phyloP scores from a whole-genome alignment of 495 filamentous ascomycete species.

The Acidiella bohemica region DNA sequence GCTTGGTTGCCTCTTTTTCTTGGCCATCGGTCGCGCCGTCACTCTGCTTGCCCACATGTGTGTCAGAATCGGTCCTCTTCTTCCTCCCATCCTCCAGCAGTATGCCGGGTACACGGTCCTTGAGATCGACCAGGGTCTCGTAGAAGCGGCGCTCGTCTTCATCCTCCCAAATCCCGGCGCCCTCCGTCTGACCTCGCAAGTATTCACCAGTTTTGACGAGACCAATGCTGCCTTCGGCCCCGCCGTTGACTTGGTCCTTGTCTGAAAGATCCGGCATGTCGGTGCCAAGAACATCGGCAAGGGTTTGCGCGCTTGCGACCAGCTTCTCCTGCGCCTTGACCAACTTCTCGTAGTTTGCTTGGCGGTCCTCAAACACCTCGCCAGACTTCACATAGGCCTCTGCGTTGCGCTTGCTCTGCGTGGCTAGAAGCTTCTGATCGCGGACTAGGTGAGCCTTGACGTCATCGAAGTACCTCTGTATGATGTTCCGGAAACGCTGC shows the following conservation, averaged over 20 bases:
- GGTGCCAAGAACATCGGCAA: slow-evolving; percentile 75
- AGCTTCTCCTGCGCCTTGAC: slow-evolving; percentile 84
- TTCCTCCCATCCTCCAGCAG: slow-evolving; percentile 90
- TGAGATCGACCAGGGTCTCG: slow-evolving; percentile 88
- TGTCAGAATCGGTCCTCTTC: slow-evolving; percentile 58
- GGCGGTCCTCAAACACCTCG: slow-evolving; percentile 95
- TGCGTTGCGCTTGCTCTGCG: slow-evolving; percentile 82
- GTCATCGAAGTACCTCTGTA: slow-evolving; percentile 84
- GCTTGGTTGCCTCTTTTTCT: slow-evolving; percentile 41
- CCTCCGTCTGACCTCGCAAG: slow-evolving; percentile 75
- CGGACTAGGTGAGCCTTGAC: slow-evolving; percentile 77
- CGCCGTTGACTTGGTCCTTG: slow-evolving; percentile 51
- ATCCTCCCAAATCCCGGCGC: slow-evolving; percentile 97
- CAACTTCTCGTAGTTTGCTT: slow-evolving; percentile 87
- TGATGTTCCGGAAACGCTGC: slow-evolving; percentile 73
- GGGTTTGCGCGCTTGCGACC: slow-evolving; percentile 74
- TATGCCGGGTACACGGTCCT: slow-evolving; percentile 87
- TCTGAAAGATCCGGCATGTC: slow-evolving; percentile 92
- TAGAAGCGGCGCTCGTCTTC: slow-evolving; percentile 97
- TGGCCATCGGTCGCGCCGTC: slow-evolving; percentile 32
- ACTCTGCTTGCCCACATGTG: slow-evolving; percentile 31
- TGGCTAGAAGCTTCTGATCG: slow-evolving; percentile 73
- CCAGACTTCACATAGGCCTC: slow-evolving; percentile 98
- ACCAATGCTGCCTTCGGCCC: slow-evolving; percentile 65
- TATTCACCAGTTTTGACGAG: slow-evolving; percentile 91